phyloP scores from a whole-genome alignment of 768 basidiomycete species.

The Phaeotremella skinneri region DNA sequence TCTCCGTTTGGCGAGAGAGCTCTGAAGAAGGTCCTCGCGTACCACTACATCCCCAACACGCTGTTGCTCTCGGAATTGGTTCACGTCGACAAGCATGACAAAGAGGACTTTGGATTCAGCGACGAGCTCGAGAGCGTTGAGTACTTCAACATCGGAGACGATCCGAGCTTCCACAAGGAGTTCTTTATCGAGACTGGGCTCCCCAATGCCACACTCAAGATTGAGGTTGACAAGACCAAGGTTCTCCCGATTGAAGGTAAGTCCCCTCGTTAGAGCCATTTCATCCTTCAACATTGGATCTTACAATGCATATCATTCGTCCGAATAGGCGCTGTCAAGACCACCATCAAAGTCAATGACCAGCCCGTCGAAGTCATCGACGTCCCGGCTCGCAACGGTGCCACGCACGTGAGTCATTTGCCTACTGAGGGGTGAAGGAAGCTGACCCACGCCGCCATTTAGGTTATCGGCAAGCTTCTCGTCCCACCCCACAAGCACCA shows the following conservation, averaged over 20 bases:
- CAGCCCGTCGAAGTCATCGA: slow-evolving; percentile 55
- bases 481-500: slow-evolving; percentile 50
- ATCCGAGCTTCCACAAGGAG: slow-evolving; percentile 47
- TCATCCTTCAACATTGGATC: background rate
- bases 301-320: background rate
- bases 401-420: slow-evolving; percentile 57
- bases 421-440: background rate
- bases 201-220: slow-evolving; percentile 52
- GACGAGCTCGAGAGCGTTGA: background rate
- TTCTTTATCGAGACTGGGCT: slow-evolving; percentile 37
- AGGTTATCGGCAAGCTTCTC: slow-evolving; percentile 41
- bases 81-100: slow-evolving; percentile 32
- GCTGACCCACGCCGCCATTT: background rate
- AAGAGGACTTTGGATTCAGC: slow-evolving; percentile 8
- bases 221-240: slow-evolving; percentile 57
- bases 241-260: slow-evolving; percentile 46
- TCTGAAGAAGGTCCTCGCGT: slow-evolving; percentile 61
- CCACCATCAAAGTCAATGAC: slow-evolving; percentile 49
- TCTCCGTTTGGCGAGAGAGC: slow-evolving; percentile 60
- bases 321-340: slow-evolving; percentile 44
- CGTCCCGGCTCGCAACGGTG: slow-evolving; percentile 61
- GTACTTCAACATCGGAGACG: slow-evolving; percentile 29
- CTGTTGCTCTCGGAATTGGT: slow-evolving; percentile 55
- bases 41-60: slow-evolving; percentile 61
- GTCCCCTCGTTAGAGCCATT: slow-evolving; percentile 7